Evolutionary conservation across 2,329 filamentous ascomycete species (phyloP).

Genomic region (Ophiostoma australiae): DNA sequence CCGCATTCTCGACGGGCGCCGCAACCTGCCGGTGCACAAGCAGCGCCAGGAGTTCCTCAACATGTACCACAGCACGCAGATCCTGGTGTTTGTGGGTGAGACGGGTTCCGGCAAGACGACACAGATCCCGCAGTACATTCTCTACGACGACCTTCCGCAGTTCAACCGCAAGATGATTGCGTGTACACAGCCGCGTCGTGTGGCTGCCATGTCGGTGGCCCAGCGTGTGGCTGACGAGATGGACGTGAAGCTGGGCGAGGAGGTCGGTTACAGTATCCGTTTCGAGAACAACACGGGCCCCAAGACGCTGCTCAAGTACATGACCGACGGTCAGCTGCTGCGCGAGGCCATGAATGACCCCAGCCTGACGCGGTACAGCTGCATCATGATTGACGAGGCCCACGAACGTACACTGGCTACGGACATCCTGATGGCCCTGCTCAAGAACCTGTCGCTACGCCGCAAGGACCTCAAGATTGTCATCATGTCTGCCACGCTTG

Average conservation of each 20-base stretch:
- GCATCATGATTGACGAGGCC: conserved; percentile 96
- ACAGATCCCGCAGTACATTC: conserved; percentile 96
- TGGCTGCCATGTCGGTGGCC: conserved; percentile 97
- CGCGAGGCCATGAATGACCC: conserved; percentile 96
- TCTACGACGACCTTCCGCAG: conserved; percentile 93
- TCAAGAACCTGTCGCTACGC: conserved; percentile 81
- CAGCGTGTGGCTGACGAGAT: conserved; percentile 97
- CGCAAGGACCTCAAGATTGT: conserved; percentile 93
- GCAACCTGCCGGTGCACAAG: conserved; percentile 84
- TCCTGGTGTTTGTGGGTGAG: conserved; percentile 97
- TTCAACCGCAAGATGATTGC: conserved; percentile 82
- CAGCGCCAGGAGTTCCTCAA: conserved; percentile 93
- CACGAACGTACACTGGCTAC: conserved; percentile 97
- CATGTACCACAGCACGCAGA: conserved; percentile 89
- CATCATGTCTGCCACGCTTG: conserved; percentile 96
- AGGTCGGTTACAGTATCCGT: conserved; percentile 97
- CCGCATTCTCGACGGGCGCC: conserved; percentile 75
- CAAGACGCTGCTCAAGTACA: conserved; percentile 95
- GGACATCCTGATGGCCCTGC: conserved; percentile 91
- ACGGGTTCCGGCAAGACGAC: conserved; percentile 99
- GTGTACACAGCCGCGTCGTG: conserved; percentile 95
- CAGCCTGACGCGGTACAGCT: conserved; percentile 85
- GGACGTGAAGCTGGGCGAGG: conserved; percentile 85
- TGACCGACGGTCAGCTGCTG: conserved; percentile 98
- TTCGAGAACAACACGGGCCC: conserved; percentile 91